Conservation (phyloP, 257 asterid species). For the Penstemon newberryi region DNA sequence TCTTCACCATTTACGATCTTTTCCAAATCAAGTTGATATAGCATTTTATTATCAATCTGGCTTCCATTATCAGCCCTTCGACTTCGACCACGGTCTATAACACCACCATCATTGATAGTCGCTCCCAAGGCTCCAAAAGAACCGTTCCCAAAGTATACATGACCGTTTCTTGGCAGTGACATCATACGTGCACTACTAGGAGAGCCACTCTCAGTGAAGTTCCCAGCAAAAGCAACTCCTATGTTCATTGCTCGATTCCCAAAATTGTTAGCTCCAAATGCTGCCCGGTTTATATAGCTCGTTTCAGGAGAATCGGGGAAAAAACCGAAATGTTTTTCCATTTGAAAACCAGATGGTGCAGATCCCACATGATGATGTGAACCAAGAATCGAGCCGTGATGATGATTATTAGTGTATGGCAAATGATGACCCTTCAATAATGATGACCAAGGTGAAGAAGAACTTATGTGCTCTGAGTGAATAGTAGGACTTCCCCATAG, state of each 20-base stretch:
- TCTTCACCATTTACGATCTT: slow-evolving; percentile 79
- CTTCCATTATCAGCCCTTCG: slow-evolving; percentile 66
- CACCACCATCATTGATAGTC: slow-evolving; percentile 45
- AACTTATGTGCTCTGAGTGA: slow-evolving; percentile 46
- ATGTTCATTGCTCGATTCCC: slow-evolving; percentile 54
- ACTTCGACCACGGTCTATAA: slow-evolving; percentile 65
- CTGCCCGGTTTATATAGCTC: slow-evolving; percentile 51
- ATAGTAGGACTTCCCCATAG: slow-evolving; percentile 93
- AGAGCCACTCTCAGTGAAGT: slow-evolving; percentile 58
- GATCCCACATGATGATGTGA: slow-evolving; percentile 81
- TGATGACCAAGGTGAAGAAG: slow-evolving; percentile 62
- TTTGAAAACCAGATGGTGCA: slow-evolving; percentile 84
- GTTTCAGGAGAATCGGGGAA: slow-evolving; percentile 84
- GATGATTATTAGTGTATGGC: slow-evolving; percentile 52
- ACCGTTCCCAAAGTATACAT: slow-evolving; percentile 64
- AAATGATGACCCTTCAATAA: slow-evolving; percentile 52
- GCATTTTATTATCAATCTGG: slow-evolving; percentile 76
- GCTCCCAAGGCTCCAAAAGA: slow-evolving; percentile 67
- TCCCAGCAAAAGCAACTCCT: slow-evolving; percentile 66
- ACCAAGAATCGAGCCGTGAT: slow-evolving; percentile 44
- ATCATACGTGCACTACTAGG: slow-evolving; percentile 60
- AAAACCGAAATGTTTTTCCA: slow-evolving; percentile 76
- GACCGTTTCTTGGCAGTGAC: slow-evolving; percentile 64
- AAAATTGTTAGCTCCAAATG: slow-evolving; percentile 52
- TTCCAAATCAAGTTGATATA: slow-evolving; percentile 87